Conservation (phyloP, 257 asterid species). For the Jasminum sambac region DNA sequence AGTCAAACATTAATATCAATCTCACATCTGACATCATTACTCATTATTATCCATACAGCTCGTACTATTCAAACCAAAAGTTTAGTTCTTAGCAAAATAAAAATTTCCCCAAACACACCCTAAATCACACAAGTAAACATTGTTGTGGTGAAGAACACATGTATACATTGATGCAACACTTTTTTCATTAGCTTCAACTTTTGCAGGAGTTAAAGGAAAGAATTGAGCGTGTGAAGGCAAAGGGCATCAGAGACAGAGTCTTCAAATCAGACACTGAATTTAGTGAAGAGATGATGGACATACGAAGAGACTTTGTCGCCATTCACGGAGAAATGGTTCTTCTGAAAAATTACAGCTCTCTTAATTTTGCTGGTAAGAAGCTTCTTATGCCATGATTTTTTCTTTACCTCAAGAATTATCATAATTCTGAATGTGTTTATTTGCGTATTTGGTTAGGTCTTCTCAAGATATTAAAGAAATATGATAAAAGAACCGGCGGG, state of each 20-base stretch:
- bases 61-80: too few relatives aligned
- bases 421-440: constrained; percentile 5
- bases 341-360: constrained; percentile 87
- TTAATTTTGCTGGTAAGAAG: constrained; percentile 83
- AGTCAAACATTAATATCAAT: too few relatives aligned
- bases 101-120: too few relatives aligned
- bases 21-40: too few relatives aligned
- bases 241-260: constrained; percentile 36
- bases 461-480: constrained; percentile 86
- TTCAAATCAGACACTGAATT: constrained; percentile 56
- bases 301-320: constrained; percentile 77
- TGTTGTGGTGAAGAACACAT: not conserved
- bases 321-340: constrained; percentile 99
- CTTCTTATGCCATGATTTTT: not conserved
- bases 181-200: constrained; percentile 13
- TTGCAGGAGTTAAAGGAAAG: constrained; percentile 75
- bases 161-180: not conserved
- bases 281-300: constrained; percentile 62
- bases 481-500: constrained; percentile 85
- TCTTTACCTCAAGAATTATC: not conserved
- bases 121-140: not conserved
- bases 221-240: constrained; percentile 61
- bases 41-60: too few relatives aligned
- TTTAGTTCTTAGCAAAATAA: too few relatives aligned
- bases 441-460: constrained; percentile 49